Evolutionary conservation across 768 basidiomycete species (phyloP).

Genomic region (Lactarius psammicola): DNA sequence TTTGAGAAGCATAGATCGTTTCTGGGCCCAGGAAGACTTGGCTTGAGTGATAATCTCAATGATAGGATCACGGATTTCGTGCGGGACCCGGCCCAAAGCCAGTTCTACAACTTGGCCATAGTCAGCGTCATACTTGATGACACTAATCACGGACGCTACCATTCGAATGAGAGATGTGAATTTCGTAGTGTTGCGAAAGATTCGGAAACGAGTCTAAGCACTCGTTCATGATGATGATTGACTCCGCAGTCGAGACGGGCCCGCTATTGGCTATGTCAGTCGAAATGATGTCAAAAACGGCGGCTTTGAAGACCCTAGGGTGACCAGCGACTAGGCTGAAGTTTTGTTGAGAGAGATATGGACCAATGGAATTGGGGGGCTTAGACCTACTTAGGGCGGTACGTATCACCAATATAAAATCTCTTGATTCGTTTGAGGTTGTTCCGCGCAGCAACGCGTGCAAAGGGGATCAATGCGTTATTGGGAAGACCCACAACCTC

Average conservation of each 20-base stretch:
- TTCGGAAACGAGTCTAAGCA: slow-evolving; percentile 72
- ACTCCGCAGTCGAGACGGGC: slow-evolving; percentile 69
- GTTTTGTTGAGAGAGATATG: slow-evolving; percentile 12
- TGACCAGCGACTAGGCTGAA: slow-evolving; percentile 65
- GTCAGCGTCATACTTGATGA: slow-evolving; percentile 15
- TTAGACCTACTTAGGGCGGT: slow-evolving; percentile 56
- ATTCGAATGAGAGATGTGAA: slow-evolving; percentile 74
- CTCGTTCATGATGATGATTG: slow-evolving; percentile 64
- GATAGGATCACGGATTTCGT: slow-evolving; percentile 52
- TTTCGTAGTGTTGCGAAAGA: slow-evolving; percentile 63
- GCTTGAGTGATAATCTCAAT: slow-evolving; percentile 63
- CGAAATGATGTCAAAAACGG: slow-evolving; percentile 82
- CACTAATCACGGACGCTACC: slow-evolving; percentile 46
- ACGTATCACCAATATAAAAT: slow-evolving; percentile 75
- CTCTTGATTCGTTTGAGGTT: slow-evolving; percentile 74
- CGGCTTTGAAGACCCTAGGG: slow-evolving; percentile 69
- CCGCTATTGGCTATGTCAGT: slow-evolving; percentile 64
- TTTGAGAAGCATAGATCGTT: slow-evolving; percentile 65
- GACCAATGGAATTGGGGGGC: neutral
- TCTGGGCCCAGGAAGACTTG: slow-evolving; percentile 66
- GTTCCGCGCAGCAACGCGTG: slow-evolving; percentile 73
- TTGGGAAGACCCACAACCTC: slow-evolving; percentile 73
- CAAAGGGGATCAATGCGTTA: slow-evolving; percentile 72
- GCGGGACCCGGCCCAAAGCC: slow-evolving; percentile 59
- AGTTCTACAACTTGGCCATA: slow-evolving; percentile 58